phyloP scores from a whole-genome alignment of 495 filamentous ascomycete genomes.

The Daldinia bambusicola region DNA sequence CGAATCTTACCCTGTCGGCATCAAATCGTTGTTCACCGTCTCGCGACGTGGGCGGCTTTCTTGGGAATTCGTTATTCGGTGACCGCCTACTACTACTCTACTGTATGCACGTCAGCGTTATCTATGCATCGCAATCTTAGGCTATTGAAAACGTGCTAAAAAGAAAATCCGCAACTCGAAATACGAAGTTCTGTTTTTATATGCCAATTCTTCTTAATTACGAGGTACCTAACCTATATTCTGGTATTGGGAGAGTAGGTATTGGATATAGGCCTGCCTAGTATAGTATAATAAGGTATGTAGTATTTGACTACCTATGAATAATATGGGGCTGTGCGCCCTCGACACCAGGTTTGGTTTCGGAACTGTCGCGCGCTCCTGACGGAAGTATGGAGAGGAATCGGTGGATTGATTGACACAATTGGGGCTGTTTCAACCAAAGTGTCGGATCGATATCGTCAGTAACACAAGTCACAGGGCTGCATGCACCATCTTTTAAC shows the following conservation, averaged over 20 bases:
- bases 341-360: conserved; percentile 22
- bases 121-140: not conserved
- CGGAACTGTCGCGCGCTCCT: conserved; percentile 15
- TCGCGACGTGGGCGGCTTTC: conserved; percentile 20
- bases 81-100: not conserved
- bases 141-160: not conserved
- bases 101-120: not conserved
- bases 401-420: conserved; percentile 31
- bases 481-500: conserved; percentile 26
- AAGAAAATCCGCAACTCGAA: not conserved
- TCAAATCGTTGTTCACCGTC: conserved; percentile 18
- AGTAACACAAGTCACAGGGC: conserved; percentile 11
- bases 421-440: conserved; percentile 35
- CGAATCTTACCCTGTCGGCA: conserved; percentile 22
- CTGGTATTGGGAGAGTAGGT: no score
- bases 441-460: conserved; percentile 14
- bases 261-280: no score
- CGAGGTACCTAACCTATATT: no score
- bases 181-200: no score
- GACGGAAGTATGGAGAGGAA: conserved; percentile 22
- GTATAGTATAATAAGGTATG: no score
- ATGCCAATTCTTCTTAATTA: no score
- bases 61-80: conserved; percentile 1
- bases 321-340: conserved; percentile 1
- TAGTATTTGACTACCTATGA: not conserved